Evolutionary conservation across 352 stramenopile genomes (phyloP).

Genomic region (Phytophthora citrophthora): DNA sequence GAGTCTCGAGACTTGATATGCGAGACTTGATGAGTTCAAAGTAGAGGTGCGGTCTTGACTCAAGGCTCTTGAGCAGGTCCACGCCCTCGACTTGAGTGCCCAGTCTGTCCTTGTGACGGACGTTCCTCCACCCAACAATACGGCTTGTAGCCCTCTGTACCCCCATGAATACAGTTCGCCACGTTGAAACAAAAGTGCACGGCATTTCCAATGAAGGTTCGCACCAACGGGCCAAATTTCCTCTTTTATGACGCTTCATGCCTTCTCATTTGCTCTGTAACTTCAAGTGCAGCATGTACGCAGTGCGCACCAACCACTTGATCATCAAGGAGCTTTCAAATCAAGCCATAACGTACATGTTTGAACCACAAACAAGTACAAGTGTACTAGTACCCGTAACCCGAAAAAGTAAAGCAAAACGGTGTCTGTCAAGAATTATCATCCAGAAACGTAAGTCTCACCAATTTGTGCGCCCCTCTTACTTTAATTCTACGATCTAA

Average conservation of each 20-base stretch:
- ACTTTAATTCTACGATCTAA: no score
- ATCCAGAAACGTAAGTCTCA: no score
- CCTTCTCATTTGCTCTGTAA: background rate
- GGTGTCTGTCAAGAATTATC: no score
- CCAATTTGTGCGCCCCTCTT: no score
- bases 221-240: background rate
- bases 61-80: background rate
- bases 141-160: no score
- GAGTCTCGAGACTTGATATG: background rate
- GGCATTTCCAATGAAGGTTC: background rate
- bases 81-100: background rate
- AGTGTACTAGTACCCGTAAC: no score
- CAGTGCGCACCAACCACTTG: no score
- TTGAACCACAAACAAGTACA: no score
- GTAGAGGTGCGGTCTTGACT: background rate
- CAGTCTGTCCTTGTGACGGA: constrained; percentile 5
- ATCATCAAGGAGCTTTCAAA: no score
- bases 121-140: constrained; percentile 1
- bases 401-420: no score
- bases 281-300: background rate
- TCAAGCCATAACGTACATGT: no score
- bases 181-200: background rate
- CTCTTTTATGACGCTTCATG: background rate
- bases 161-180: no score
- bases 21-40: background rate